Conservation (phyloP, 805 yeast genomes). For the Metschnikowia lochheadii region DNA sequence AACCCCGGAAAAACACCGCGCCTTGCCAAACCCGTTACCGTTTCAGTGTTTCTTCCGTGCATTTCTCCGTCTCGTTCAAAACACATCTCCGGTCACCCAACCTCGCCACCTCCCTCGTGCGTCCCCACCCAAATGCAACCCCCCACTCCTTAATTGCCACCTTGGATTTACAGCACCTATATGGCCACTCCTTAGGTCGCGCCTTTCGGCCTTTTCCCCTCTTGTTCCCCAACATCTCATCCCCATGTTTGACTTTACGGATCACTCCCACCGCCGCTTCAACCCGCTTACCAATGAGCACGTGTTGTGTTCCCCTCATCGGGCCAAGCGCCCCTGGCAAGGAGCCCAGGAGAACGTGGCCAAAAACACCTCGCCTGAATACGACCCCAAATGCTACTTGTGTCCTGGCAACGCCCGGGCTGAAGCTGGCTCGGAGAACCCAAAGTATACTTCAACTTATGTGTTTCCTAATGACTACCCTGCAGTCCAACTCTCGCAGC, state of each 20-base stretch:
- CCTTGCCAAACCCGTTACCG: conserved; percentile 1
- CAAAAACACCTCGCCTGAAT: conserved; percentile 44
- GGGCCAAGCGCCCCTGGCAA: conserved; percentile 78
- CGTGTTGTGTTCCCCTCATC: conserved; percentile 71
- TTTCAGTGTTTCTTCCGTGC: neutral
- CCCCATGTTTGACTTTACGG: conserved; percentile 43
- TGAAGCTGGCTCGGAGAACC: conserved; percentile 51
- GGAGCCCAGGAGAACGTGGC: conserved; percentile 59
- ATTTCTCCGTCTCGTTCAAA: neutral
- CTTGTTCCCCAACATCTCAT: neutral
- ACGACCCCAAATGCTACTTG: conserved; percentile 63
- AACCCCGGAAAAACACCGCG: conserved; percentile 3
- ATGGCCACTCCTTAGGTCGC: neutral
- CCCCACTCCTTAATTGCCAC: neutral
- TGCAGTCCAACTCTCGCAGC: conserved; percentile 52
- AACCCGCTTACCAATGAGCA: conserved; percentile 67
- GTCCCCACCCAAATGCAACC: neutral
- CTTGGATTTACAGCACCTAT: too few species aligned
- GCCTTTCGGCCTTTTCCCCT: neutral
- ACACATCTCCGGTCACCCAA: neutral
- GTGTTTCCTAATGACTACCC: conserved; percentile 67
- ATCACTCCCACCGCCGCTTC: conserved; percentile 63
- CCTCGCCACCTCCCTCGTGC: neutral
- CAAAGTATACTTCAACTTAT: conserved; percentile 53
- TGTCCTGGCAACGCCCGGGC: conserved; percentile 72